phyloP scores from a whole-genome alignment of 768 basidiomycete genomes.

The Podaxis sp. region DNA sequence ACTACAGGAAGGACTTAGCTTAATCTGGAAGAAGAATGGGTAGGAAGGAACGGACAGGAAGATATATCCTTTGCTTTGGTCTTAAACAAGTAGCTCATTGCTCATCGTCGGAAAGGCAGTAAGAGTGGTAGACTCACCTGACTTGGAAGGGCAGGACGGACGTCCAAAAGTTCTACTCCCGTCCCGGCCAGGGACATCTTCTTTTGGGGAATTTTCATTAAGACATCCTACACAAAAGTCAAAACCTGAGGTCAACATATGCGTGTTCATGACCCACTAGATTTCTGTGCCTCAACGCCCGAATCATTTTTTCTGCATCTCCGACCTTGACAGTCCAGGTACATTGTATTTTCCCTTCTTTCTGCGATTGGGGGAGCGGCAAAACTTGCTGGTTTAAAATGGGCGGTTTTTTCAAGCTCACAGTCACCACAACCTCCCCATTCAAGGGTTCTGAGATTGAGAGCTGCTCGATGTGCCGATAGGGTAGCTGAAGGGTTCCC shows the following conservation, averaged over 20 bases:
- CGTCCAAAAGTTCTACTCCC: slow-evolving; percentile 9
- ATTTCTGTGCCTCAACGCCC: slow-evolving; percentile 42
- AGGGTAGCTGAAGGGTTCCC: slow-evolving; percentile 52
- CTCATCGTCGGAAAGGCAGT: background rate
- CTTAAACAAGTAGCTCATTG: background rate
- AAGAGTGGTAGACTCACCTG: slow-evolving; percentile 12
- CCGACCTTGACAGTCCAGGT: slow-evolving; percentile 38
- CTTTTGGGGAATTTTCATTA: slow-evolving; percentile 7
- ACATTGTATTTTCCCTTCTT: slow-evolving; percentile 24
- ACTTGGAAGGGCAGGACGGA: slow-evolving; percentile 10
- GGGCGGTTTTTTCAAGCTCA: slow-evolving; percentile 37
- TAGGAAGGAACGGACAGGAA: background rate
- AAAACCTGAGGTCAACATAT: background rate
- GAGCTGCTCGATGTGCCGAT: slow-evolving; percentile 29
- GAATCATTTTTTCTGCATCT: slow-evolving; percentile 37
- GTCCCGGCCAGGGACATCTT: slow-evolving; percentile 16
- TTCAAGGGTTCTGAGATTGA: slow-evolving; percentile 23
- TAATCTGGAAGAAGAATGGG: background rate
- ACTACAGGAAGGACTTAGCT: background rate
- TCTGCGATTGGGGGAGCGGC: slow-evolving; percentile 11
- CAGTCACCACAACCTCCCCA: slow-evolving; percentile 28
- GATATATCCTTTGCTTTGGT: slow-evolving; percentile 7
- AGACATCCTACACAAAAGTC: slow-evolving; percentile 11
- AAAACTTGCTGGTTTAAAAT: slow-evolving; percentile 28
- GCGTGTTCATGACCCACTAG: slow-evolving; percentile 36